phyloP scores from a whole-genome alignment of 441 rosid genomes.

The Gossypium trilobum region DNA sequence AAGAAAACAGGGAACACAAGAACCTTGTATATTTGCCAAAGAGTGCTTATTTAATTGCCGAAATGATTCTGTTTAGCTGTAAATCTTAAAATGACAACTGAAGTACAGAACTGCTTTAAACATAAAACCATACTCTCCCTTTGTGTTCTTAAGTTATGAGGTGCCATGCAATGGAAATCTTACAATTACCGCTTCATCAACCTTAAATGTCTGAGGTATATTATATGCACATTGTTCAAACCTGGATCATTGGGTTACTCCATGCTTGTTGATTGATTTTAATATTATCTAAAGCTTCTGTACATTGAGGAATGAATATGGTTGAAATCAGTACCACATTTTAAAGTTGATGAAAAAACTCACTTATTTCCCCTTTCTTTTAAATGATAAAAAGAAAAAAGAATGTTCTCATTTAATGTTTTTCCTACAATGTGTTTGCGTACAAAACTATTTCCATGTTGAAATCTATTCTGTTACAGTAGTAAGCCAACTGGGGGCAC shows the following conservation, averaged over 20 bases:
- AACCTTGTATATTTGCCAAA: background rate
- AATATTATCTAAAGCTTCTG: background rate
- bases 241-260: background rate
- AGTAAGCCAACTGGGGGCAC: constrained; percentile 73
- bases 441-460: constrained; percentile 20
- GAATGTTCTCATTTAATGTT: background rate
- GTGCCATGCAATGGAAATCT: background rate
- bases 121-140: background rate
- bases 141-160: background rate
- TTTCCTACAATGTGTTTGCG: background rate
- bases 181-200: background rate
- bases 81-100: background rate
- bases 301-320: background rate
- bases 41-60: background rate
- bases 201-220: background rate
- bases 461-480: constrained; percentile 43
- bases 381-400: background rate
- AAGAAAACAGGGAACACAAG: background rate
- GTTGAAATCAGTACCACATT: background rate
- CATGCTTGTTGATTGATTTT: background rate
- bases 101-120: background rate
- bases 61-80: background rate
- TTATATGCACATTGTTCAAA: background rate
- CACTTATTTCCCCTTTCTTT: background rate
- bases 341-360: background rate